phyloP scores from a whole-genome alignment of 352 stramenopile species.

The Globisporangium lucens region DNA sequence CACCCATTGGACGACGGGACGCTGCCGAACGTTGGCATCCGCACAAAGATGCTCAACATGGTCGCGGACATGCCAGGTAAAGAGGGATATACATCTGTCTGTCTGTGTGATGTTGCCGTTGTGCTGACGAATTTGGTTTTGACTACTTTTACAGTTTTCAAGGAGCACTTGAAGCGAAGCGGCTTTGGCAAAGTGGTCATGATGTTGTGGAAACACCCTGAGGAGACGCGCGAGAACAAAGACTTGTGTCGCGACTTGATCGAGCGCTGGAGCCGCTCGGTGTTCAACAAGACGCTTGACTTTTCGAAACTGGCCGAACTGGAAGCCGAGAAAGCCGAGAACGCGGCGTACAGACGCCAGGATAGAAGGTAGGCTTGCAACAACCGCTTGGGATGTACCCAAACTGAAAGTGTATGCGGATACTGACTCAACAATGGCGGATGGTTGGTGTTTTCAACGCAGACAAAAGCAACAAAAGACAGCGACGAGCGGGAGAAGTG shows the following conservation, averaged over 20 bases:
- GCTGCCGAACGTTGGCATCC: conserved; percentile 80
- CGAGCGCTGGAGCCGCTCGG: conserved; percentile 83
- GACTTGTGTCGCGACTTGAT: conserved; percentile 81
- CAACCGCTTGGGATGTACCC: background rate
- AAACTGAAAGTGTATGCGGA: background rate
- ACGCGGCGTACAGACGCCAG: conserved; percentile 63
- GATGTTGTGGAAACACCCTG: conserved; percentile 84
- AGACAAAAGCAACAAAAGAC: conserved; percentile 49
- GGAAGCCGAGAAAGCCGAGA: conserved; percentile 83
- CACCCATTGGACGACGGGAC: conserved; percentile 75
- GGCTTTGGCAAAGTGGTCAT: conserved; percentile 89
- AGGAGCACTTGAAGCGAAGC: conserved; percentile 87
- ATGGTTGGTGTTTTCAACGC: background rate
- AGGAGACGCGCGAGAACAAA: conserved; percentile 86
- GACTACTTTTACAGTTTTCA: conserved; percentile 51
- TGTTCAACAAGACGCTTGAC: conserved; percentile 88
- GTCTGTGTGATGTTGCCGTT: background rate
- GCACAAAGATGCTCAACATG: conserved; percentile 86
- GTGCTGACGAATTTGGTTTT: background rate
- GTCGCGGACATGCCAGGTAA: conserved; percentile 70
- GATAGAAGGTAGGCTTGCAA: conserved; percentile 28
- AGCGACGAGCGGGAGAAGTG: conserved; percentile 23
- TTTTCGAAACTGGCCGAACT: conserved; percentile 84
- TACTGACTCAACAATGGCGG: background rate
- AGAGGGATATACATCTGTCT: background rate